phyloP scores from a whole-genome alignment of 139 green algal species.

The Mychonastes homosphaera region DNA sequence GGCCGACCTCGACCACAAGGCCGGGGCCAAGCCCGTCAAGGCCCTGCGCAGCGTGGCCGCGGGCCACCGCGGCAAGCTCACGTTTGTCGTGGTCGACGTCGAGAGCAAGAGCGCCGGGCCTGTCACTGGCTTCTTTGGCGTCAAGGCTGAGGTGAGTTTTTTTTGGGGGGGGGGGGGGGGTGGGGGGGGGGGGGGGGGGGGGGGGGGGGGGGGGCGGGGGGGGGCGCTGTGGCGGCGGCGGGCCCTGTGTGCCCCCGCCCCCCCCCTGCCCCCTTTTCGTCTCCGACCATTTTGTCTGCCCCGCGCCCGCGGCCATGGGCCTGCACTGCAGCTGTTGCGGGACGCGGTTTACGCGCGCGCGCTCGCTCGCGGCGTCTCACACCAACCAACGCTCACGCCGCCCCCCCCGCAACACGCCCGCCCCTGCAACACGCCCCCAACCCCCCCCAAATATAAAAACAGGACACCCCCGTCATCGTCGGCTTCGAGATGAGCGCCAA shows the following conservation, averaged over 20 bases:
- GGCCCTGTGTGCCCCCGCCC: slow-evolving; percentile 3
- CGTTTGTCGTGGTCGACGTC: slow-evolving; percentile 51
- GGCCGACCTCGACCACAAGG: slow-evolving; percentile 24
- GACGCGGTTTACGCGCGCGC: not conserved
- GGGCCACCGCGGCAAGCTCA: slow-evolving; percentile 45
- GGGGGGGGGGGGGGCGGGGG: not conserved
- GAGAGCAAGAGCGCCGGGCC: slow-evolving; percentile 24
- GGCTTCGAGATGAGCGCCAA: slow-evolving; percentile 58
- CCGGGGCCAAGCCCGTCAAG: slow-evolving; percentile 18
- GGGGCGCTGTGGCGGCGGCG: not conserved
- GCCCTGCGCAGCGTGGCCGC: slow-evolving; percentile 20
- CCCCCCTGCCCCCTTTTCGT: too few species aligned
- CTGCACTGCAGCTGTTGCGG: too few species aligned
- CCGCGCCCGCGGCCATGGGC: too few species aligned
- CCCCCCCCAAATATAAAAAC: too few species aligned
- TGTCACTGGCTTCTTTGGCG: slow-evolving; percentile 72
- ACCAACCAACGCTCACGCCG: not conserved
- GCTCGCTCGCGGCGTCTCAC: not conserved
- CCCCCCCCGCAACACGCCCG: not conserved
- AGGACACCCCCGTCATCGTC: slow-evolving; percentile 32
- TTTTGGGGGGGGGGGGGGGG: slow-evolving; percentile 21
- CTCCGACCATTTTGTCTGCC: too few species aligned
- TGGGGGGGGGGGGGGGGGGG: slow-evolving; percentile 6
- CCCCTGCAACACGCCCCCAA: slow-evolving; percentile 2
- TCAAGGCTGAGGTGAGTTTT: slow-evolving; percentile 42